phyloP scores from a whole-genome alignment of 129 eudicot species.

The Pulicaria dysenterica region DNA sequence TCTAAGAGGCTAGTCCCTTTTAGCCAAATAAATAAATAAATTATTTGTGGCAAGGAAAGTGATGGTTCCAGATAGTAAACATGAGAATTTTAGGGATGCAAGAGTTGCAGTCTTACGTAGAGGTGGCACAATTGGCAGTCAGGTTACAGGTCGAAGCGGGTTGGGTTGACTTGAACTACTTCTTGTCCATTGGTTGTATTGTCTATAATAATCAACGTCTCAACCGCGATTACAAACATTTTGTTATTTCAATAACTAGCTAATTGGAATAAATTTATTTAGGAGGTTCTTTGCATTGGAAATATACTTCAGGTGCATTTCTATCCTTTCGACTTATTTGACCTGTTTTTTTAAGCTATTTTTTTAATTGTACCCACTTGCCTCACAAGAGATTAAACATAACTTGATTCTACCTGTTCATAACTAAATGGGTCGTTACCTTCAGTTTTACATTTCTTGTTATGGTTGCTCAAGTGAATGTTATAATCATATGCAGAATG shows the following conservation, averaged over 20 bases:
- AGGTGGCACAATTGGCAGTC: neutral
- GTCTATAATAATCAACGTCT: neutral
- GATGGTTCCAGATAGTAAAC: constrained; percentile 1
- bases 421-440: neutral
- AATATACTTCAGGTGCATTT: neutral
- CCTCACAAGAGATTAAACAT: too few species aligned
- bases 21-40: too few species aligned
- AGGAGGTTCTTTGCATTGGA: neutral
- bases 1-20: too few species aligned
- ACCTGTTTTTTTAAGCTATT: too few species aligned
- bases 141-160: neutral
- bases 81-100: neutral
- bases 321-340: too few species aligned
- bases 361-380: too few species aligned
- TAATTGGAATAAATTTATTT: neutral
- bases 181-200: neutral
- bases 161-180: neutral
- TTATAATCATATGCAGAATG: constrained; percentile 51
- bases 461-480: constrained; percentile 25
- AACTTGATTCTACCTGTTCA: neutral
- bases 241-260: too few species aligned
- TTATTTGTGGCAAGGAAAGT: neutral
- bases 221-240: neutral
- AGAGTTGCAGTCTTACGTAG: neutral
- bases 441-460: neutral